phyloP scores from a whole-genome alignment of 2,329 filamentous ascomycete species.

The Colletotrichum lindemuthianum region DNA sequence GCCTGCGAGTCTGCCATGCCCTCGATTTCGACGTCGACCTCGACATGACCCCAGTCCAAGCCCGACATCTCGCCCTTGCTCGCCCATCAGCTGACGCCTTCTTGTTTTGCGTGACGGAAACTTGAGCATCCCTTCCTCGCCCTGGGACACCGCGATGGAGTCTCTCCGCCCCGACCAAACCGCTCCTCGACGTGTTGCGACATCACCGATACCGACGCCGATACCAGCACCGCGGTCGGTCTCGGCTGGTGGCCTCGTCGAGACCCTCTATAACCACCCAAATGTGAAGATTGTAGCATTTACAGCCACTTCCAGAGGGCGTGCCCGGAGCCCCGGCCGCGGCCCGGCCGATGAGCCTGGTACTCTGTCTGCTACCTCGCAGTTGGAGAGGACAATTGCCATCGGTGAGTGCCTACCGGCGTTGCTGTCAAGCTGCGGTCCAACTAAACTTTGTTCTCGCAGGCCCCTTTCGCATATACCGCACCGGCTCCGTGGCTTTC shows the following conservation, averaged over 20 bases:
- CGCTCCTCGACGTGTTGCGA: conserved; percentile 49
- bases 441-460: conserved; percentile 30
- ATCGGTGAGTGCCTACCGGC: conserved; percentile 64
- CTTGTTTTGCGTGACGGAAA: conserved; percentile 21
- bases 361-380: conserved; percentile 77
- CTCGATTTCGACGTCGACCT: conserved; percentile 7
- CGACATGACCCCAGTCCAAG: conserved; percentile 29
- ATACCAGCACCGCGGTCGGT: conserved; percentile 40
- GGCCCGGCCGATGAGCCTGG: conserved; percentile 61
- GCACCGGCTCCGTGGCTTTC: conserved; percentile 87
- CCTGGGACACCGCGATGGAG: conserved; percentile 28
- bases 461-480: conserved; percentile 85
- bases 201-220: conserved; percentile 47
- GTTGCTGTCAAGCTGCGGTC: neutral
- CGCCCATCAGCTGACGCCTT: conserved; percentile 12
- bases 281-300: conserved; percentile 75
- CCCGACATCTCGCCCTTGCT: neutral
- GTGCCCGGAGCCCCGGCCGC: conserved; percentile 46
- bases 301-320: conserved; percentile 48
- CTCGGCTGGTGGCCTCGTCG: conserved; percentile 56
- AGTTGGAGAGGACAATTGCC: conserved; percentile 84
- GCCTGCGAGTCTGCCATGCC: conserved; percentile 23
- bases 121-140: conserved; percentile 4
- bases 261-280: conserved; percentile 80
- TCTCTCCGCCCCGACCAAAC: conserved; percentile 40